A percentile compares a stretch with the other conserved stretches of the same genome.
phyloP scores from a whole-genome alignment of 2,329 filamentous ascomycete species.

The Neopestalotiopsis sp. region DNA sequence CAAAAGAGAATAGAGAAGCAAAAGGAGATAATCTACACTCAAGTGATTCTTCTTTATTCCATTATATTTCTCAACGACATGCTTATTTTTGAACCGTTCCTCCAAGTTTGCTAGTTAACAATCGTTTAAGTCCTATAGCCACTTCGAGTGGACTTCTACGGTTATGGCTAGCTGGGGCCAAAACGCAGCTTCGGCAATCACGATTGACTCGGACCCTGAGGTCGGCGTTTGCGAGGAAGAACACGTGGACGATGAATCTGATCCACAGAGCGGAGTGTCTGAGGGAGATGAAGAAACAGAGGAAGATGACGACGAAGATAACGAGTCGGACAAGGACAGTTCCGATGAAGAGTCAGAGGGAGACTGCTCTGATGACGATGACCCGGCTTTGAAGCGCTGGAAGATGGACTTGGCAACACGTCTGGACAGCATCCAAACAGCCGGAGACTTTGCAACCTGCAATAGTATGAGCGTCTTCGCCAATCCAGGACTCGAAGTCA shows the following conservation, averaged over 20 bases:
- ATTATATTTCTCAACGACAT: too few relatives aligned
- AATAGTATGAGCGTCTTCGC: neutral
- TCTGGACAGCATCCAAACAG: neutral
- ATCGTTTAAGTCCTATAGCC: too few relatives aligned
- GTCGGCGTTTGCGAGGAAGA: neutral
- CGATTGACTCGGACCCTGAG: neutral
- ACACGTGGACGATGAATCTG: neutral
- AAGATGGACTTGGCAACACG: neutral
- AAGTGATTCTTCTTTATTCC: too few relatives aligned
- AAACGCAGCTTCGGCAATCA: neutral
- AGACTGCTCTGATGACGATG: neutral
- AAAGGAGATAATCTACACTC: neutral
- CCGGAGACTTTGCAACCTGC: neutral
- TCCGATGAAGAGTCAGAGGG: neutral
- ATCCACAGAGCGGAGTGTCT: neutral
- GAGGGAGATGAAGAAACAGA: neutral
- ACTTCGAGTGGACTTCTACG: neutral
- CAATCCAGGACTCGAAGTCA: slow-evolving; percentile 31
- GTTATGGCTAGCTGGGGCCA: neutral
- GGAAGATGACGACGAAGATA: neutral
- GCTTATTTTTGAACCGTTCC: too few relatives aligned
- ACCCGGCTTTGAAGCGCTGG: neutral
- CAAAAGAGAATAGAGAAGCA: neutral
- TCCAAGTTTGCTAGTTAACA: too few relatives aligned
- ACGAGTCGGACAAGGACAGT: neutral